Evolutionary conservation across 768 basidiomycete genomes (phyloP).

Genomic region (Mrakia blollopis): DNA sequence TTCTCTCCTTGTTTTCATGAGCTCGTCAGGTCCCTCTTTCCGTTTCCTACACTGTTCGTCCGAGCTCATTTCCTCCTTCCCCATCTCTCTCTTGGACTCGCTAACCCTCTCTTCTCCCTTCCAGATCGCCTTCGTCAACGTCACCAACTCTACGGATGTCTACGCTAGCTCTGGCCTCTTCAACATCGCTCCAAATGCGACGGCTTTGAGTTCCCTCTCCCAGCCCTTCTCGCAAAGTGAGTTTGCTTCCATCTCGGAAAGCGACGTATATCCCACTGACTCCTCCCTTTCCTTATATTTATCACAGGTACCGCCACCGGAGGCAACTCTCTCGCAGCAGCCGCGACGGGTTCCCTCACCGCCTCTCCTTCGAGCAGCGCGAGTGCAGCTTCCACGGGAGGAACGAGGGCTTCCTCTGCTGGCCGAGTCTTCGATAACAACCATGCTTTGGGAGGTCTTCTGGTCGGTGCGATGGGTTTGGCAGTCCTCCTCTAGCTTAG

Average conservation of each 20-base stretch:
- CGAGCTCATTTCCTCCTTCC: too few species aligned
- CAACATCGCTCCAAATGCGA: neutral
- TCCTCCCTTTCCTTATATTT: neutral
- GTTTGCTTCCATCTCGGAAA: neutral
- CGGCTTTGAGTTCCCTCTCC: neutral
- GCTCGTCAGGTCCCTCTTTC: neutral
- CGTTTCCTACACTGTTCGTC: neutral
- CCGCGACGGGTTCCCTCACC: neutral
- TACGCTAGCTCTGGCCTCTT: neutral
- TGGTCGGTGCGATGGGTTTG: neutral
- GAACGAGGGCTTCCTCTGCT: neutral
- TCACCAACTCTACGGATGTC: slow-evolving; percentile 2
- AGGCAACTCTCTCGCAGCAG: neutral
- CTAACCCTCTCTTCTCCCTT: neutral
- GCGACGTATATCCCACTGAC: too few species aligned
- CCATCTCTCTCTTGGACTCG: neutral
- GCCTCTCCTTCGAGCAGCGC: neutral
- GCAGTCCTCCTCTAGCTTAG: neutral
- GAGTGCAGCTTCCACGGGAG: neutral
- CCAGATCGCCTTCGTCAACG: neutral
- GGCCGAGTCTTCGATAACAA: neutral
- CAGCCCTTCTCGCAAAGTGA: neutral
- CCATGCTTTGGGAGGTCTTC: neutral
- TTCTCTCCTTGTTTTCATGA: too few species aligned
- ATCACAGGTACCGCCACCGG: neutral